Evolutionary conservation across 148 eudicot species (phyloP).

Genomic region (Silene conica): DNA sequence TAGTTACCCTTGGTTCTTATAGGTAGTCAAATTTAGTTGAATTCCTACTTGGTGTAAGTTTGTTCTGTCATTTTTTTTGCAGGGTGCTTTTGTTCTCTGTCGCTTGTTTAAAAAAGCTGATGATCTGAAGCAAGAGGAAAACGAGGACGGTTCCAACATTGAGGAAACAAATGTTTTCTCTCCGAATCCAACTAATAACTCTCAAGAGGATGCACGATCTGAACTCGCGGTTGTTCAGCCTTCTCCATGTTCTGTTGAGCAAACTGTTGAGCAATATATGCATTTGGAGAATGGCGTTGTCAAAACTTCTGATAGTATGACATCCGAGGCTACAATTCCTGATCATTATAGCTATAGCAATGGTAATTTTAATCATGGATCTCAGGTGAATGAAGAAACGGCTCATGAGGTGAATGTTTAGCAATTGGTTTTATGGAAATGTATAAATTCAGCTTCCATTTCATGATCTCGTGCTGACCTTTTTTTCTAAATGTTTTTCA

Average conservation of each 20-base stretch:
- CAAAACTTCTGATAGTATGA: slow-evolving; percentile 29
- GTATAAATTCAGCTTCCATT: not conserved
- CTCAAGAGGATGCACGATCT: slow-evolving; percentile 39
- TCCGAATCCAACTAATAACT: slow-evolving; percentile 35
- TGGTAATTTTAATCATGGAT: slow-evolving; percentile 28
- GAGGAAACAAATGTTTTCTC: slow-evolving; percentile 46
- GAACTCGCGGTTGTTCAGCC: slow-evolving; percentile 28
- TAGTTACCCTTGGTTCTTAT: not conserved
- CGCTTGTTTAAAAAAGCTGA: slow-evolving; percentile 80
- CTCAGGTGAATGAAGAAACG: slow-evolving; percentile 23
- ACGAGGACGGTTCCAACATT: slow-evolving; percentile 41
- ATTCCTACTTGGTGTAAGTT: not conserved
- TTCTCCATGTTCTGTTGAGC: slow-evolving; percentile 35
- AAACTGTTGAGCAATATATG: slow-evolving; percentile 32
- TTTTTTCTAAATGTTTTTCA: slow-evolving; percentile 21
- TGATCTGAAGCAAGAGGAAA: slow-evolving; percentile 47
- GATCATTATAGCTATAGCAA: slow-evolving; percentile 28
- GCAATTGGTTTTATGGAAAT: not conserved
- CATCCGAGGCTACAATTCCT: slow-evolving; percentile 34
- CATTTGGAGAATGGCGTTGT: slow-evolving; percentile 22
- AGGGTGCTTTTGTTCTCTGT: slow-evolving; percentile 79
- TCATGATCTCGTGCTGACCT: not conserved
- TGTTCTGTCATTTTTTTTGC: not conserved
- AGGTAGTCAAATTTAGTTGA: not conserved
- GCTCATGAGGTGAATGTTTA: slow-evolving; percentile 39